These are phyloP conservation scores for Penicillium palitans DNA, from an alignment of 2,329 filamentous ascomycete species.

Conservation along the genomic window DNA sequence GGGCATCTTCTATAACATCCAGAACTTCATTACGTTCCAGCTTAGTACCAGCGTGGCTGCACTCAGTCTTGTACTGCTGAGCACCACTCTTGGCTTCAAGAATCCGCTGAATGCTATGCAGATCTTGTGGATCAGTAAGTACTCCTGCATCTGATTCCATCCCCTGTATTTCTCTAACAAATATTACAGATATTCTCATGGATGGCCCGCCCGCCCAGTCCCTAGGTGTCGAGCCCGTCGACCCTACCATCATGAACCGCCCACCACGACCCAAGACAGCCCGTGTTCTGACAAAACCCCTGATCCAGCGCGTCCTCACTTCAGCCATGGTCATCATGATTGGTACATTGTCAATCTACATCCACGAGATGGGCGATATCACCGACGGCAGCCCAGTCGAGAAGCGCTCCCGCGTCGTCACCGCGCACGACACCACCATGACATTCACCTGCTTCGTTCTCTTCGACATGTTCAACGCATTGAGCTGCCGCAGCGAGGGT, in stretches of 20 bases:
- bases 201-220: slow-evolving; percentile 97
- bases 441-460: slow-evolving; percentile 98
- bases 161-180: slow-evolving; percentile 28
- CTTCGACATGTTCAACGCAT: slow-evolving; percentile 99
- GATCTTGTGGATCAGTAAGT: slow-evolving; percentile 98
- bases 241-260: slow-evolving; percentile 88
- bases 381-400: slow-evolving; percentile 43
- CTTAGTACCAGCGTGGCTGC: slow-evolving; percentile 95
- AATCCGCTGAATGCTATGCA: slow-evolving; percentile 99
- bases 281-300: slow-evolving; percentile 79
- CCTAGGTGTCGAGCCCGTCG: slow-evolving; percentile 90
- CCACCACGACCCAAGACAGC: slow-evolving; percentile 85
- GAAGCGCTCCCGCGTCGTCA: slow-evolving; percentile 63
- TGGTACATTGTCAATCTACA: slow-evolving; percentile 88
- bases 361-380: slow-evolving; percentile 82
- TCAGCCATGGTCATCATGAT: slow-evolving; percentile 88
- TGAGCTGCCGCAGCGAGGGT: slow-evolving; percentile 85
- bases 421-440: slow-evolving; percentile 95
- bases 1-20: slow-evolving; percentile 99
- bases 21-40: slow-evolving; percentile 98
- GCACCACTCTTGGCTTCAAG: slow-evolving; percentile 88
- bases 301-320: slow-evolving; percentile 82
- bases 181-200: slow-evolving; percentile 86
- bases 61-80: slow-evolving; percentile 84
- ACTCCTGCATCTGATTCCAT: neutral